Evolutionary conservation across 306 rosid genomes (phyloP), one percentile per base, ranked within the genome.

Genomic region (Alnus glutinosa): DNA sequence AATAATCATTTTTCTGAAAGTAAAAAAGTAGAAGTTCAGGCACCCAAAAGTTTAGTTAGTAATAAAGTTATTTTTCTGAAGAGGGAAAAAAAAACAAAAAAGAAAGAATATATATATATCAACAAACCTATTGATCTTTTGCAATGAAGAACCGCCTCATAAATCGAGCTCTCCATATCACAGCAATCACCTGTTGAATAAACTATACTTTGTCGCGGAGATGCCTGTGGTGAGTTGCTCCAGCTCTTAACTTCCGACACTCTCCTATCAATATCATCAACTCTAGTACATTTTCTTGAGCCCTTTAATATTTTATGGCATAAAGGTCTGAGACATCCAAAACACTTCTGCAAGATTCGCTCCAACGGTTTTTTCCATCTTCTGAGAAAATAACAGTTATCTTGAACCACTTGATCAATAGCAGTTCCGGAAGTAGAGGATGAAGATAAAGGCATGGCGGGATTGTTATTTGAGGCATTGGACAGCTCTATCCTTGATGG

Each of bases 101-200:
- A 5, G 16, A 75, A 42, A 58, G 11, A 51, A 75, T 23, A 23
- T 23, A 23, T 23, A 23, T 23, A 23, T 23, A 23, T 73, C 2
- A 23, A 54, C 49, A 61, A 72, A 90, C 95, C 92, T 83, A 88
- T 72, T 82, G 92, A 88, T 82, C 79, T 90, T 78, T 90, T 88
- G 89, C 95, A 88, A 55, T 90, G 86, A 57, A 90, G 95, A 39
- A 90, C 87, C 19, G 95, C 95, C 79, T 90, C 95, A 85, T 77
- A 62, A 76, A 88, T 88, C 72, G 88, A 82, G 83, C 77, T 84
- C 75, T 88, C 92, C 78, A 83, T 76, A 74, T 88, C 78, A 74
- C 80, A 62, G 72, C 75, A 80, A 79, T 77, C 78, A 49, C 76
- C 64, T 32, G 74, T 75, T 51, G 74, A 74, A 39, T 71, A 75